Evolutionary conservation across 2,329 filamentous ascomycete genomes (phyloP).

Genomic region (Fusarium sp.): DNA sequence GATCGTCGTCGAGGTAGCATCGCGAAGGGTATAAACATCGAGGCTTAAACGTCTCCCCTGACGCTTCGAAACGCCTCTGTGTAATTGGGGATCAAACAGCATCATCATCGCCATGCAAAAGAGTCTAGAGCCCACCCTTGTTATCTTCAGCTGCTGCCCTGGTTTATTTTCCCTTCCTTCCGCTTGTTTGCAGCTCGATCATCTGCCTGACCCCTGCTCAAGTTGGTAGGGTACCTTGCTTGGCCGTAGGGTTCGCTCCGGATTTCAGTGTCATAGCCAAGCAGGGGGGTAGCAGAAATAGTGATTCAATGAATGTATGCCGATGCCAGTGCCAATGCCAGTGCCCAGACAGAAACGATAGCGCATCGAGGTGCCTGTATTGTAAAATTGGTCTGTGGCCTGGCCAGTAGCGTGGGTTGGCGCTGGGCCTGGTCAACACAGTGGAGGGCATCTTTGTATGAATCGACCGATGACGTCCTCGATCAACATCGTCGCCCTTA

Average conservation of each 20-base stretch:
- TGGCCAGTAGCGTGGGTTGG: constrained; percentile 9
- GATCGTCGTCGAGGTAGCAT: constrained; percentile 25
- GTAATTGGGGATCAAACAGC: constrained; percentile 14
- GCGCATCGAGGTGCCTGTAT: neutral
- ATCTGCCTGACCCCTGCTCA: constrained; percentile 25
- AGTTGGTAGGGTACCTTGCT: constrained; percentile 10
- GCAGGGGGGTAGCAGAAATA: constrained; percentile 4
- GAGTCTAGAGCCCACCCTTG: constrained; percentile 1
- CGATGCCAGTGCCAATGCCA: neutral
- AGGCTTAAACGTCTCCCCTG: constrained; percentile 15
- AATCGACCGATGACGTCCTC: constrained; percentile 47
- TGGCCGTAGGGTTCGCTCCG: constrained; percentile 29
- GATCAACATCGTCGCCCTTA: constrained; percentile 40
- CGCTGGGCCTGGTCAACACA: constrained; percentile 14
- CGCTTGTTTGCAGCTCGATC: constrained; percentile 5
- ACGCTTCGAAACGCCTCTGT: constrained; percentile 7
- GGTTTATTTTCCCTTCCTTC: neutral
- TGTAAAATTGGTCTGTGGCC: neutral
- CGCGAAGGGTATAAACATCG: constrained; percentile 18
- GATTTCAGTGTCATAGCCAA: constrained; percentile 10
- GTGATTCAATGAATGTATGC: constrained; percentile 21
- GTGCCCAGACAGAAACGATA: constrained; percentile 12
- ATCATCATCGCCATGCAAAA: neutral
- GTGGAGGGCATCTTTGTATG: neutral
- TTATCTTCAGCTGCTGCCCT: constrained; percentile 24